phyloP scores from a whole-genome alignment of 225 moss, liverwort and hornwort genomes.

The Antitrichia curtipendula region DNA sequence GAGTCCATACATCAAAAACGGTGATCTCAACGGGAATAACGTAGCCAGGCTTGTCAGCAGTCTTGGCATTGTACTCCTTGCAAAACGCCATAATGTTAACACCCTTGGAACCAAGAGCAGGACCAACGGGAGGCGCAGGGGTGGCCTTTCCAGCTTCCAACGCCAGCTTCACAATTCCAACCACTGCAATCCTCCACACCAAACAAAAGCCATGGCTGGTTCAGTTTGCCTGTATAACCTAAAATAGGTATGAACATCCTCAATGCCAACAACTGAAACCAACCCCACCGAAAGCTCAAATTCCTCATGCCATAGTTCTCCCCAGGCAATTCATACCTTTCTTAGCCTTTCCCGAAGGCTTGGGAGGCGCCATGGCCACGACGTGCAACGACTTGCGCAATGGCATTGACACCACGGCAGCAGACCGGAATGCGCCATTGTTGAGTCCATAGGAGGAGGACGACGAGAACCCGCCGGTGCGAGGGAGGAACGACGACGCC shows the following conservation, averaged over 20 bases:
- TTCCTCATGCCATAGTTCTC: not conserved
- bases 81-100: slow-evolving; percentile 99
- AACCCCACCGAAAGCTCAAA: not conserved
- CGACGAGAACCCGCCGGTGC: not conserved
- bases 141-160: slow-evolving; percentile 97
- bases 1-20: slow-evolving; percentile 67
- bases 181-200: slow-evolving; percentile 37
- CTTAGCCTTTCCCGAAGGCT: slow-evolving; percentile 26
- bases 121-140: slow-evolving; percentile 96
- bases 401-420: not conserved
- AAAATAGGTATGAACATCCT: not conserved
- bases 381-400: slow-evolving; percentile 12
- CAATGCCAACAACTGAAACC: not conserved
- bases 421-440: slow-evolving; percentile 10
- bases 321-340: slow-evolving; percentile 3
- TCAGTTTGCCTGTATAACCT: not conserved
- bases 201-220: not conserved
- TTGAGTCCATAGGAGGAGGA: slow-evolving; percentile 5
- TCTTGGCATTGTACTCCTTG: slow-evolving; percentile 99
- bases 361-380: slow-evolving; percentile 42
- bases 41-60: slow-evolving; percentile 89
- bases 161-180: slow-evolving; percentile 81
- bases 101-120: slow-evolving; percentile 96
- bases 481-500: slow-evolving; percentile 3
- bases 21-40: slow-evolving; percentile 92